phyloP scores from a whole-genome alignment of 305 asterid genomes.

The Fraxinus latifolia region DNA sequence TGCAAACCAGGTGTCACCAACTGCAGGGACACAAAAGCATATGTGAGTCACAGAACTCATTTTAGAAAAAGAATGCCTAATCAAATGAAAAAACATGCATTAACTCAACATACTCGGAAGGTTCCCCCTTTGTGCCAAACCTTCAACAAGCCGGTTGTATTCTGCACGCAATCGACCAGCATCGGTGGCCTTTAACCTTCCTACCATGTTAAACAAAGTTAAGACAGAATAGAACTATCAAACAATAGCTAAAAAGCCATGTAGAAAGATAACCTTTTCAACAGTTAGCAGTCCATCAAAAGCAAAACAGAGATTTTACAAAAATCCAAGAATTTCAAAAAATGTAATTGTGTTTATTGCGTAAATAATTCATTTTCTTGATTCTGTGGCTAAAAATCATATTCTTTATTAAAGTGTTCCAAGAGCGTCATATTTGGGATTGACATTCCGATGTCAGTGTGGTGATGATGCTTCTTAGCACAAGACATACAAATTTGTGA shows the following conservation, averaged over 20 bases:
- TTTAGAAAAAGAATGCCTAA: conserved; percentile 16
- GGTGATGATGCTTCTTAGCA: background rate
- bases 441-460: background rate
- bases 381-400: background rate
- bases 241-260: background rate
- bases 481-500: background rate
- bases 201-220: conserved; percentile 68
- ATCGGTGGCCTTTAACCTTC: conserved; percentile 99
- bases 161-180: conserved; percentile 97
- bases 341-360: background rate
- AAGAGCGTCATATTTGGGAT: background rate
- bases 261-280: background rate
- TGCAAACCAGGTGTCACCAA: conserved; percentile 69
- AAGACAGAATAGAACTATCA: conserved; percentile 29
- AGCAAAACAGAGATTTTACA: background rate
- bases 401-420: background rate
- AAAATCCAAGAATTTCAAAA: background rate
- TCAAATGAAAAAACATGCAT: conserved; percentile 10
- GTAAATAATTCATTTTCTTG: background rate
- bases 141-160: conserved; percentile 92
- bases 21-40: conserved; percentile 42
- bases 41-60: conserved; percentile 7
- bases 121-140: conserved; percentile 87
- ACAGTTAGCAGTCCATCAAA: background rate
- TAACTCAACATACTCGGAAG: conserved; percentile 63